Conservation (phyloP, 1,139 yeast species). For the Geotrichum histeridarum region DNA sequence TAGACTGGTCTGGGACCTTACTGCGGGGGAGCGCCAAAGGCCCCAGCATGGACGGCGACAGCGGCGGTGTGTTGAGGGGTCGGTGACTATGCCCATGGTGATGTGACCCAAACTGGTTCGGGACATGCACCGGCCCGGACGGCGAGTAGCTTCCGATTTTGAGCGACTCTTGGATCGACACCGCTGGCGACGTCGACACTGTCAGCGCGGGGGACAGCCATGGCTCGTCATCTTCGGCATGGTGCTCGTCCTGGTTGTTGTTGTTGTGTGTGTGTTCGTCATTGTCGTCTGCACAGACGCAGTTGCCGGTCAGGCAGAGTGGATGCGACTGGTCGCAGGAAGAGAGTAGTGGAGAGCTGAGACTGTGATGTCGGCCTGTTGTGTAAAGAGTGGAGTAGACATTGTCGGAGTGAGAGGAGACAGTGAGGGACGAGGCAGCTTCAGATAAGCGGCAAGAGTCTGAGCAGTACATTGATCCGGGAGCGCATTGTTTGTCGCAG, state of each 20-base stretch:
- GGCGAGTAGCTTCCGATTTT: no score
- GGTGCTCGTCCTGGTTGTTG: slow-evolving; percentile 13
- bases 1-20: not conserved
- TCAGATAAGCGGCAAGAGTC: slow-evolving; percentile 34
- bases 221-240: not conserved
- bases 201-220: slow-evolving; percentile 1
- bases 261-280: not conserved
- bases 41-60: not conserved
- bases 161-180: not conserved
- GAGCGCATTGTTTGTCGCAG: slow-evolving; percentile 39
- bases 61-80: not conserved
- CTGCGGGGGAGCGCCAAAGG: not conserved
- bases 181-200: not conserved
- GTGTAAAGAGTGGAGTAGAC: slow-evolving; percentile 21
- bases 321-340: slow-evolving; percentile 12
- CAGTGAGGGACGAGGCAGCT: slow-evolving; percentile 17
- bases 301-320: not conserved
- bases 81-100: not conserved
- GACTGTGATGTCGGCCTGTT: slow-evolving; percentile 20
- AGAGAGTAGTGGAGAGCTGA: slow-evolving; percentile 7
- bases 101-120: no score
- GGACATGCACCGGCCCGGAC: no score
- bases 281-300: slow-evolving; percentile 11
- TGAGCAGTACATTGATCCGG: slow-evolving; percentile 33
- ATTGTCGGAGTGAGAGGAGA: slow-evolving; percentile 16